Conservation (phyloP, 768 basidiomycete species). For the Hydnum rufescens region DNA sequence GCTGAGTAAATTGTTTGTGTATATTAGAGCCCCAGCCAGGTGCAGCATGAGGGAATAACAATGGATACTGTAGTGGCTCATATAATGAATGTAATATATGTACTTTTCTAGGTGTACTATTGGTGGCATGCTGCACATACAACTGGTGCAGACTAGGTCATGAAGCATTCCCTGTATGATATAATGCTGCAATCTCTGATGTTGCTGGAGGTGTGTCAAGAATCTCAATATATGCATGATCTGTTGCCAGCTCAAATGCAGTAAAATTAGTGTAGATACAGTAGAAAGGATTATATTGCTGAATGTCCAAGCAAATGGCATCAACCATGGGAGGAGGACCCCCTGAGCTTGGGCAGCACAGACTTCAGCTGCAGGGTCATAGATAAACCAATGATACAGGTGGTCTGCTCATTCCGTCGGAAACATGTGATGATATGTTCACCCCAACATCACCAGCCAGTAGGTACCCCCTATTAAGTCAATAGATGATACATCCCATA, state of each 20-base stretch:
- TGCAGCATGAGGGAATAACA: constrained; percentile 21
- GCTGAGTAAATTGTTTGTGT: background rate
- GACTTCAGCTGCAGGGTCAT: background rate
- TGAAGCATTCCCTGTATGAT: background rate
- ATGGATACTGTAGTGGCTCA: constrained; percentile 23
- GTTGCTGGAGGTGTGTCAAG: background rate
- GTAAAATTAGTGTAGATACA: background rate
- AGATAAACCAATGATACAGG: constrained; percentile 3
- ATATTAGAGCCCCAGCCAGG: constrained; percentile 19
- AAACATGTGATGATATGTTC: constrained; percentile 4
- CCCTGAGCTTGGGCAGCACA: background rate
- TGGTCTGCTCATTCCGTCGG: background rate
- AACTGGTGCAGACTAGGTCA: background rate
- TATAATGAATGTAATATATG: constrained; percentile 18
- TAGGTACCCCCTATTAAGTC: background rate
- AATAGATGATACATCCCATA: background rate
- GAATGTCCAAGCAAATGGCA: background rate
- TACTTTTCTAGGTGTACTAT: constrained; percentile 3
- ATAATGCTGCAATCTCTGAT: background rate
- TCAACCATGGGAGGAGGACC: background rate
- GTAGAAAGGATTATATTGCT: background rate
- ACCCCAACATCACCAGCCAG: background rate
- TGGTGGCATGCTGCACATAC: background rate
- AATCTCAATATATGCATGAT: background rate
- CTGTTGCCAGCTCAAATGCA: background rate